Evolutionary conservation across 2,329 filamentous ascomycete species (phyloP).

Genomic region (Chaetomiaceae sp.): DNA sequence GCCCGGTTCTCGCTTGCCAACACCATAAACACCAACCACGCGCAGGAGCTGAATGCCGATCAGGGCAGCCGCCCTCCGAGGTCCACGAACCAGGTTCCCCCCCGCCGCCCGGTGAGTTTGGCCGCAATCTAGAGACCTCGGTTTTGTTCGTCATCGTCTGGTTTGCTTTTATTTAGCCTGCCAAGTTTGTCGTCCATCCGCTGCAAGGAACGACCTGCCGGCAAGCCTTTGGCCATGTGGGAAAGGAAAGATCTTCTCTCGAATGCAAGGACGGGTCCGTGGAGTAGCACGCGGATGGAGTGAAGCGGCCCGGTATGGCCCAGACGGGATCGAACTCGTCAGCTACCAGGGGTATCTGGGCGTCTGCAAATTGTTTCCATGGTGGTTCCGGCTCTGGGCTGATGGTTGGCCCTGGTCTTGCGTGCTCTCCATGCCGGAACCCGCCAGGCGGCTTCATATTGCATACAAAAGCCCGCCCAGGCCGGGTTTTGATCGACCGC

Average conservation of each 20-base stretch:
- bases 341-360: background rate
- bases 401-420: constrained; percentile 1
- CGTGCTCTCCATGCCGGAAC: constrained; percentile 19
- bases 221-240: background rate
- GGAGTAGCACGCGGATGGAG: constrained; percentile 7
- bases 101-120: constrained; percentile 1
- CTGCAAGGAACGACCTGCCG: constrained; percentile 25
- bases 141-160: constrained; percentile 7
- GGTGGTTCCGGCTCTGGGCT: background rate
- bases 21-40: background rate
- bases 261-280: background rate
- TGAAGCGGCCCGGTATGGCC: constrained; percentile 1
- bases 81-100: constrained; percentile 17
- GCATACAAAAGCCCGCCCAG: constrained; percentile 17
- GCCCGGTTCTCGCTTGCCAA: background rate
- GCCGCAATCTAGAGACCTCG: background rate
- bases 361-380: background rate
- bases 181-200: constrained; percentile 11
- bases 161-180: constrained; percentile 22
- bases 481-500: constrained; percentile 8
- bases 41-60: constrained; percentile 4
- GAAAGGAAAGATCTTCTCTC: background rate
- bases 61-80: background rate
- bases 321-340: constrained; percentile 9
- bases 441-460: constrained; percentile 18